These are phyloP conservation scores for Aspergillus sojae DNA, from an alignment of 2,329 filamentous ascomycete genomes.

Conservation along the genomic window DNA sequence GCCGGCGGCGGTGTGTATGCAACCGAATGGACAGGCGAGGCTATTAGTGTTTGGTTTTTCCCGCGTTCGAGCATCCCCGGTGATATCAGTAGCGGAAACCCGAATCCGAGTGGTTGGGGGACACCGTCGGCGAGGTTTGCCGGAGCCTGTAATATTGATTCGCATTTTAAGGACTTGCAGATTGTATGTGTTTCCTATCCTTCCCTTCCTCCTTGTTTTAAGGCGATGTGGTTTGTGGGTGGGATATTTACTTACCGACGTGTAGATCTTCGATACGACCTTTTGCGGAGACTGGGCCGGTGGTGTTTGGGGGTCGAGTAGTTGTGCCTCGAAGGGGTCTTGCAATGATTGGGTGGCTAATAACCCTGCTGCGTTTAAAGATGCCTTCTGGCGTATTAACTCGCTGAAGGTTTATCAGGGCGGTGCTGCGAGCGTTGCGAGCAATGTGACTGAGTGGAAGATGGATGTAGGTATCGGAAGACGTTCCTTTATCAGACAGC, in stretches of 20 bases:
- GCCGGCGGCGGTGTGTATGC: conserved; percentile 71
- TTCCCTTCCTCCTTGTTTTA: background rate
- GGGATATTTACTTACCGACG: background rate
- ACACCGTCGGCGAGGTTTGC: conserved; percentile 69
- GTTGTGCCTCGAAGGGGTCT: conserved; percentile 65
- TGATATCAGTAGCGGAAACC: conserved; percentile 62
- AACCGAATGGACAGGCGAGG: conserved; percentile 72
- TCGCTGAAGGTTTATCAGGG: conserved; percentile 66
- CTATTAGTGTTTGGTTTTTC: conserved; percentile 84
- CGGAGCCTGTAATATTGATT: conserved; percentile 70
- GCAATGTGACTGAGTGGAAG: background rate
- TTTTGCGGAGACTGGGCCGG: conserved; percentile 92
- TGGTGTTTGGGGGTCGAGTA: conserved; percentile 62
- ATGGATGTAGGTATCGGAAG: background rate
- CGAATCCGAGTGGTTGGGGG: conserved; percentile 71
- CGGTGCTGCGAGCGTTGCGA: conserved; percentile 10
- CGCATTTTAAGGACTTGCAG: conserved; percentile 70
- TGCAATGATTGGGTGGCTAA: conserved; percentile 73
- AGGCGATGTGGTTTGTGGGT: background rate
- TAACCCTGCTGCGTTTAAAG: conserved; percentile 69
- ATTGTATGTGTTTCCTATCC: conserved; percentile 51
- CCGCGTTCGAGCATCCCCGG: conserved; percentile 65
- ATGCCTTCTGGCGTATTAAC: conserved; percentile 79
- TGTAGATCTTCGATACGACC: conserved; percentile 66
- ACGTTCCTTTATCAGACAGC: conserved; percentile 7